phyloP scores from a whole-genome alignment of 2,329 filamentous ascomycete genomes.

The Orbilia ellipsospora region DNA sequence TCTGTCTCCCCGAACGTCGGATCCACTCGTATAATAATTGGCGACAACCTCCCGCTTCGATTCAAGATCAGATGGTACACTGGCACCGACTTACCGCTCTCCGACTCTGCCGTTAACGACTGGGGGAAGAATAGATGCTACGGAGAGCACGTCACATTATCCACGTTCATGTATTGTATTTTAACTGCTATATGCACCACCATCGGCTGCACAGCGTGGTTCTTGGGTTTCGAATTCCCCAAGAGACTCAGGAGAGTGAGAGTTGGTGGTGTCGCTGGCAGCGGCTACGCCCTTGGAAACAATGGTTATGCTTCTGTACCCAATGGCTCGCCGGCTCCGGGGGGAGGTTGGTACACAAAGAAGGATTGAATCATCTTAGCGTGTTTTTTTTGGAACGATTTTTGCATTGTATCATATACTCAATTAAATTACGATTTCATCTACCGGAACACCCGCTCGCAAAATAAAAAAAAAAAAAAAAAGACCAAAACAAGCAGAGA shows the following conservation, averaged over 20 bases:
- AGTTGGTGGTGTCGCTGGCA: conserved; percentile 32
- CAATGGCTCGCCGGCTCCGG: conserved; percentile 14
- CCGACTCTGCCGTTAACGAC: conserved; percentile 48
- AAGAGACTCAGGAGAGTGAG: conserved; percentile 48
- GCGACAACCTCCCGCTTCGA: conserved; percentile 80
- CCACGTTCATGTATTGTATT: conserved; percentile 55
- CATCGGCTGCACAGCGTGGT: conserved; percentile 53
- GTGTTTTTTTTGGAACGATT: neutral
- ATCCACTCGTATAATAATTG: conserved; percentile 75
- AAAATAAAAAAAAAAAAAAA: conserved; percentile 9
- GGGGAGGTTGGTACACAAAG: conserved; percentile 49
- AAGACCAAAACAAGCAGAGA: neutral
- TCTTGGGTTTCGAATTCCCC: conserved; percentile 54
- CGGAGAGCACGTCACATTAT: conserved; percentile 53
- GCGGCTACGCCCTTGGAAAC: conserved; percentile 36
- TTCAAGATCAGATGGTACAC: conserved; percentile 91
- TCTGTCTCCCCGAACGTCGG: conserved; percentile 78
- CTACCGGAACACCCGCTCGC: conserved; percentile 44
- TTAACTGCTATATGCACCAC: conserved; percentile 53
- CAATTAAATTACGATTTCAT: conserved; percentile 23
- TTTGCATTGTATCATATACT: conserved; percentile 25
- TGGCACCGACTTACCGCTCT: conserved; percentile 72
- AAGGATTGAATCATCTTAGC: conserved; percentile 41
- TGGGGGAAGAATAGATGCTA: conserved; percentile 54
- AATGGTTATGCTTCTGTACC: conserved; percentile 16